Base-by-base conservation (phyloP, 768 basidiomycete genomes). In the Brasilioporus rufonigricans region DNA sequence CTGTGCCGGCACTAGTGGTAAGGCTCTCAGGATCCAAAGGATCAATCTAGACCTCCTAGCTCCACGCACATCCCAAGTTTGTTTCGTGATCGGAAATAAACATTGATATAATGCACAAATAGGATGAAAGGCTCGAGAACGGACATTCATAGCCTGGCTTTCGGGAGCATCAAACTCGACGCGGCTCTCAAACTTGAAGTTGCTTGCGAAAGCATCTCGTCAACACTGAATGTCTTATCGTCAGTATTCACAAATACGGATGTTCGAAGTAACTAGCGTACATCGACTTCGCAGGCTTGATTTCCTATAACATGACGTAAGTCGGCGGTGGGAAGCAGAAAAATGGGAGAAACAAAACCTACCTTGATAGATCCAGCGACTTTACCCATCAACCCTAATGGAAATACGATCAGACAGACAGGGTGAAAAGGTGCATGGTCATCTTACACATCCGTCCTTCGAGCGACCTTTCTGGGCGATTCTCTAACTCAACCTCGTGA, bases 241-340 rank as follows among this genome's bases (percentile, higher is more conserved):
- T 63, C n/a, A 67, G 41, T 26, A 53, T 44, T 32, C 35, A 23
- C 46, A 6, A 7, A 50, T 46, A 61, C 9, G 43, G 11, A 32
- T 44, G 23, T 27, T 43, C 26, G 52, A 48, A 39, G 21, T 19
- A 32, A 19, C 38, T 23, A n/a, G 23, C 85, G 69, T 61, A 89
- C 88, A 95, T 95, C 55, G 82, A 81, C 68, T 86, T 89, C 5
- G 93, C 93, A 1, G 91, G 86, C 66, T 90, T 87, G 66, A 95
- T 83, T 41, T 92, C 89, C 82, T 84, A 49, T 10, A 45, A 36
- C 23, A 14, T 16, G 29, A 60, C 44, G 39, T 46, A 5, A 46
- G 19, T 38, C 12, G 11, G 21, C 29, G 44, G 61, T 24, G 61
- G 55, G 47, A 27, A 12, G 21, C 4, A 38, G 18, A 32, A 31